Conservation (phyloP, 192 early-diverging fungal species). For the Backusella sp. region DNA sequence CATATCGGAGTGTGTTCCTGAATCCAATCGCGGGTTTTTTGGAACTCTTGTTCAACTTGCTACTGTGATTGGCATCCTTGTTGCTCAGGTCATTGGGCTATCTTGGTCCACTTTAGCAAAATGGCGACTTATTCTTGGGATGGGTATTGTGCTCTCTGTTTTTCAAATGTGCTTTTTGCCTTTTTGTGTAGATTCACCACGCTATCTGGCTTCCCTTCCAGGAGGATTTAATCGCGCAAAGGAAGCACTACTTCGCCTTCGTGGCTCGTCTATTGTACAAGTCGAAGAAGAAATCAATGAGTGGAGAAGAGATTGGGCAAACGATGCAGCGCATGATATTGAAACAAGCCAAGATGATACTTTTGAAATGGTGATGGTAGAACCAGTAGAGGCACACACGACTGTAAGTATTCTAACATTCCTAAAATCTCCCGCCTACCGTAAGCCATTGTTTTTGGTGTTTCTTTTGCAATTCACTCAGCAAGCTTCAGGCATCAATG, state of each 20-base stretch:
- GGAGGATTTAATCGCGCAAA: slow-evolving; percentile 53
- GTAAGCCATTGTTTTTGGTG: slow-evolving; percentile 61
- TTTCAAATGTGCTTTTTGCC: slow-evolving; percentile 65
- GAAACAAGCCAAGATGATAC: not conserved
- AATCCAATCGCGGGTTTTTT: slow-evolving; percentile 65
- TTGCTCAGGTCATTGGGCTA: slow-evolving; percentile 68
- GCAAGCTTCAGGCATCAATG: slow-evolving; percentile 90
- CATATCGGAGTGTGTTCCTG: slow-evolving; percentile 74
- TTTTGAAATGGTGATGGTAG: not conserved
- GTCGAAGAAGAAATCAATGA: slow-evolving; percentile 52
- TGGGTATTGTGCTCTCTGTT: slow-evolving; percentile 57
- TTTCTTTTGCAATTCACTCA: slow-evolving; percentile 76
- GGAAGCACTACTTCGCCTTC: slow-evolving; percentile 52
- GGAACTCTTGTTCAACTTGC: slow-evolving; percentile 84
- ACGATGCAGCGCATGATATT: slow-evolving; percentile 13
- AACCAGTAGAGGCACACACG: not conserved
- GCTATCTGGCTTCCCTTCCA: slow-evolving; percentile 55
- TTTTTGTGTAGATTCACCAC: slow-evolving; percentile 81
- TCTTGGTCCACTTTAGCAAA: slow-evolving; percentile 55
- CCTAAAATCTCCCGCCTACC: slow-evolving; percentile 47
- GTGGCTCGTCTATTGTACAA: slow-evolving; percentile 42
- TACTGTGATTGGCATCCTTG: slow-evolving; percentile 78
- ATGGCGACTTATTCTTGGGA: slow-evolving; percentile 76
- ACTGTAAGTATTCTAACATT: slow-evolving; percentile 41
- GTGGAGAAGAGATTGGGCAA: slow-evolving; percentile 42